These are phyloP conservation scores for Coprinellus micaceus DNA, from an alignment of 768 basidiomycete genomes.

Conservation along the genomic window DNA sequence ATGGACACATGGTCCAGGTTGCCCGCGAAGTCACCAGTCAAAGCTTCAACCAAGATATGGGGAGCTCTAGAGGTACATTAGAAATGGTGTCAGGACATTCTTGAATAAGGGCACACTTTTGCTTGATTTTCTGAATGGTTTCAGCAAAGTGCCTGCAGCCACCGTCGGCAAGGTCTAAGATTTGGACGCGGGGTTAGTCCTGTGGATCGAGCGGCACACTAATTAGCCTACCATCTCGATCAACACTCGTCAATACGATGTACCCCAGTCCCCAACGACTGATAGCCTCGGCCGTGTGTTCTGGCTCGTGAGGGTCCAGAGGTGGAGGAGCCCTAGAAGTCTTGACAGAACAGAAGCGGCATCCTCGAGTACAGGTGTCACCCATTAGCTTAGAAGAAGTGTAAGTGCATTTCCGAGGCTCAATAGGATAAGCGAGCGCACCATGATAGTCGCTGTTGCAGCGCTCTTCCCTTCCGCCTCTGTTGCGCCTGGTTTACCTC, in stretches of 20 bases:
- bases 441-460: constrained; percentile 99
- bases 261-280: constrained; percentile 97
- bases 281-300: constrained; percentile 97
- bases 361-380: constrained; percentile 96
- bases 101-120: constrained; percentile 56
- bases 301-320: constrained; percentile 93
- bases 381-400: constrained; percentile 81
- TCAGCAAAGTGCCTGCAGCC: constrained; percentile 94
- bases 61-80: constrained; percentile 66
- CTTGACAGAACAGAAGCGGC: constrained; percentile 96
- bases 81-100: constrained; percentile 1
- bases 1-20: constrained; percentile 66
- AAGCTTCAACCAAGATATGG: constrained; percentile 91
- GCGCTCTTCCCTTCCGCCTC: constrained; percentile 71
- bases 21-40: constrained; percentile 93
- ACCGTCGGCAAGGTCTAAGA: constrained; percentile 82
- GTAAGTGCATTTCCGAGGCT: constrained; percentile 1
- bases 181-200: constrained; percentile 1
- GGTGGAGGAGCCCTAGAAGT: constrained; percentile 87
- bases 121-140: constrained; percentile 92
- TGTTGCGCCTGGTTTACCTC: constrained; percentile 66
- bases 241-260: constrained; percentile 94
- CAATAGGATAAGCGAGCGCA: constrained; percentile 27
- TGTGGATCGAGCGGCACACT: neutral
- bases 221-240: constrained; percentile 77